Evolutionary conservation across 805 yeast species (phyloP).

Genomic region (Pichia deserticola): DNA sequence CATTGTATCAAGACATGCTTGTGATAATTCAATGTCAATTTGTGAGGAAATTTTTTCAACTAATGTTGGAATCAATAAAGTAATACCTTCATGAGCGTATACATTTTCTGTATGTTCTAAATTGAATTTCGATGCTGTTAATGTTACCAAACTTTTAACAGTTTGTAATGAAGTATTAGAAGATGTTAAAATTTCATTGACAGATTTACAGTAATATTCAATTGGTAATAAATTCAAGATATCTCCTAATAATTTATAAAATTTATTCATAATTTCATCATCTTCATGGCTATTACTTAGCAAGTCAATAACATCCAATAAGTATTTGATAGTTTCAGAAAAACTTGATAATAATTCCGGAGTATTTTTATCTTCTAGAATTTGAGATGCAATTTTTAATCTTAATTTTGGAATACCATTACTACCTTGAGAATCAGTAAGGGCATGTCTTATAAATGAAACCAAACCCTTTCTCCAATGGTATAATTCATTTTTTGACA

Average conservation of each 20-base stretch:
- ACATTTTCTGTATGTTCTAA: conserved; percentile 49
- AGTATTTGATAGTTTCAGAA: conserved; percentile 25
- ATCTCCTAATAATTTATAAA: conserved; percentile 53
- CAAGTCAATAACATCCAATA: conserved; percentile 35
- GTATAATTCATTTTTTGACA: conserved; percentile 41
- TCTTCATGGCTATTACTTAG: conserved; percentile 22
- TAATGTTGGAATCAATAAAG: conserved; percentile 43
- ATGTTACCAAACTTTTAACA: conserved; percentile 52
- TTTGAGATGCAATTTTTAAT: conserved; percentile 30
- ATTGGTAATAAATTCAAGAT: conserved; percentile 70
- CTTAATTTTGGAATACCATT: conserved; percentile 39
- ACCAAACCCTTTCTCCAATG: conserved; percentile 45
- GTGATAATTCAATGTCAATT: conserved; percentile 46
- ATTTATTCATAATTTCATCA: conserved; percentile 32
- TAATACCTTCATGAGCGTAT: conserved; percentile 44
- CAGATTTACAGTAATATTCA: conserved; percentile 58
- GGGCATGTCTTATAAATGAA: conserved; percentile 47
- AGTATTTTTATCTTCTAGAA: conserved; percentile 22
- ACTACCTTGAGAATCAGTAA: conserved; percentile 33
- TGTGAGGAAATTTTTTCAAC: conserved; percentile 31
- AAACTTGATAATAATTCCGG: conserved; percentile 19
- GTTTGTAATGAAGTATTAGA: conserved; percentile 38
- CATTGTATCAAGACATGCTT: conserved; percentile 62
- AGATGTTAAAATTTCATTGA: conserved; percentile 34
- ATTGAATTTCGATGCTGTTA: conserved; percentile 63